A percentile compares a stretch with the other conserved stretches of the same genome.
These are phyloP conservation scores for Fusarium napiforme DNA, from an alignment of 2,329 filamentous ascomycete genomes.

Conservation along the genomic window DNA sequence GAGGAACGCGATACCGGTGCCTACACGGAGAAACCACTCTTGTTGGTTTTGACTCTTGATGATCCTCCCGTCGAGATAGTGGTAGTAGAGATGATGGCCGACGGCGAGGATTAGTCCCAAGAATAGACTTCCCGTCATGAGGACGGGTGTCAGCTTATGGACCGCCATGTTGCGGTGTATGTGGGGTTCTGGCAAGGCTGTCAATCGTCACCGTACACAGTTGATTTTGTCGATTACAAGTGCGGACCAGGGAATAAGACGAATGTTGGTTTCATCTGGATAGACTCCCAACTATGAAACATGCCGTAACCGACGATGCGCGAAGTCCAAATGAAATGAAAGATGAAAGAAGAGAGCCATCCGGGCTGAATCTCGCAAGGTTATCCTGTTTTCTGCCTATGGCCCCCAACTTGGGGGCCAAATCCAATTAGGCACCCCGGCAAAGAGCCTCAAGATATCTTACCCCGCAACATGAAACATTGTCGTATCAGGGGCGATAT, in stretches of 20 bases:
- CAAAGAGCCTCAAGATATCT: background rate
- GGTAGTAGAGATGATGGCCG: conserved; percentile 16
- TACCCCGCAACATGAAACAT: background rate
- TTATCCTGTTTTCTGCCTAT: background rate
- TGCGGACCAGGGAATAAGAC: background rate
- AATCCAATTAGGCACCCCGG: background rate
- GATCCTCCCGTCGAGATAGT: background rate
- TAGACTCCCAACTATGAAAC: too few species aligned
- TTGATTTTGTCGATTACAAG: background rate
- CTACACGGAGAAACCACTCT: conserved; percentile 24
- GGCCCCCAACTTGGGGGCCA: background rate
- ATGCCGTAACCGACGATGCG: too few species aligned
- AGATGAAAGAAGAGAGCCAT: background rate
- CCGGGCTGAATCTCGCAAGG: background rate
- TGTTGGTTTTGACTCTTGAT: conserved; percentile 1
- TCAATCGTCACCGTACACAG: background rate
- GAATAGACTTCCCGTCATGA: conserved; percentile 6
- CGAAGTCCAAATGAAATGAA: too few species aligned
- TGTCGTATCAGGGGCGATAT: background rate
- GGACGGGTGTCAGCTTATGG: background rate
- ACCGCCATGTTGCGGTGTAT: background rate
- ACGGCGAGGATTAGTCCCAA: background rate
- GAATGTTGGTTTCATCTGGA: accelerated
- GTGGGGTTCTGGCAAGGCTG: background rate
- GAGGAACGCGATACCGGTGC: conserved; percentile 13